Conservation (phyloP, 1,139 yeast genomes). For the Pichia sorboxylosa region DNA sequence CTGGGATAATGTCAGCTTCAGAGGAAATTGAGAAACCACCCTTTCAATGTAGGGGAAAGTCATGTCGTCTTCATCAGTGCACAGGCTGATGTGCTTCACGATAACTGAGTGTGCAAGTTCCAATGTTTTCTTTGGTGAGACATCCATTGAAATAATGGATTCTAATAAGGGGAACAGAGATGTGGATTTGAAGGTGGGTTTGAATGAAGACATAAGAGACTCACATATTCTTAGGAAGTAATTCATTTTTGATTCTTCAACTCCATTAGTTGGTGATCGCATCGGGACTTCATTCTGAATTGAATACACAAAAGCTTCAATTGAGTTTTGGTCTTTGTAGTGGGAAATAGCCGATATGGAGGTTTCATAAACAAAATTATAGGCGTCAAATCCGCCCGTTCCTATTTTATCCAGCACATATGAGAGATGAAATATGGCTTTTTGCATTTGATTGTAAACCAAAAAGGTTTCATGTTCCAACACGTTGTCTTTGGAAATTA, state of each 20-base stretch:
- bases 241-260: conserved; percentile 39
- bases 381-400: conserved; percentile 59
- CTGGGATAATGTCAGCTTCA: conserved; percentile 42
- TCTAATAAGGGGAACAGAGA: conserved; percentile 34
- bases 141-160: background rate
- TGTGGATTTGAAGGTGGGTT: conserved; percentile 1
- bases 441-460: conserved; percentile 20
- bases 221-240: conserved; percentile 54
- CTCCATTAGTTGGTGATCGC: conserved; percentile 2
- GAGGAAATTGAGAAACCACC: conserved; percentile 44
- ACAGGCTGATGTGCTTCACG: conserved; percentile 26
- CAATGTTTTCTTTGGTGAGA: conserved; percentile 27
- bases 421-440: conserved; percentile 39
- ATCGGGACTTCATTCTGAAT: conserved; percentile 30
- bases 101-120: conserved; percentile 65
- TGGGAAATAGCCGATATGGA: conserved; percentile 38
- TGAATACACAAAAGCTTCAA: conserved; percentile 30
- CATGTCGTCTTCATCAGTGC: conserved; percentile 3
- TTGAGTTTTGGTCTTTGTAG: conserved; percentile 22
- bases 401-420: conserved; percentile 52
- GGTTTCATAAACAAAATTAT: conserved; percentile 48
- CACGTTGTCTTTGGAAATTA: conserved; percentile 1
- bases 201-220: conserved; percentile 26
- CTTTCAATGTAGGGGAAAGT: conserved; percentile 3
- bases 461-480: conserved; percentile 2